A percentile compares a stretch with the other conserved stretches of the same genome.
Evolutionary conservation across 495 filamentous ascomycete species (phyloP).

Genomic region (Trichocladium antarcticum): DNA sequence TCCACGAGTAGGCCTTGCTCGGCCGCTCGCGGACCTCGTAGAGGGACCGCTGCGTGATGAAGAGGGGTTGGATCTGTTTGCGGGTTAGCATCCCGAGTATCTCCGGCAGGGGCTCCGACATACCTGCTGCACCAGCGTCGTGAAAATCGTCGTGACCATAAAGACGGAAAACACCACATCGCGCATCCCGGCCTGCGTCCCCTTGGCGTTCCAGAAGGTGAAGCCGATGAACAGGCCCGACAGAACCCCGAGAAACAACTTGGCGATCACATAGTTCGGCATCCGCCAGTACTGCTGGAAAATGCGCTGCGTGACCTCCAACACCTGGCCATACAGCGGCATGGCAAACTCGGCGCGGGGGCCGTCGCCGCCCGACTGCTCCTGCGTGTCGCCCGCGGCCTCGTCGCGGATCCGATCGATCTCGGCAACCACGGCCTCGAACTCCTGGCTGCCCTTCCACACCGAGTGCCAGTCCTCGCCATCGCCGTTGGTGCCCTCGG

Average conservation of each 20-base stretch:
- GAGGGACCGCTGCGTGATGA: conserved; percentile 51
- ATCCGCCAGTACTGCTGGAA: conserved; percentile 72
- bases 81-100: background rate
- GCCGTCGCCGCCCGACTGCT: background rate
- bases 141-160: conserved; percentile 56
- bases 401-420: conserved; percentile 33
- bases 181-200: conserved; percentile 51
- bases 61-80: conserved; percentile 52
- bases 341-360: conserved; percentile 22
- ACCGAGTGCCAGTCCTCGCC: conserved; percentile 67
- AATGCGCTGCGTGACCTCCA: conserved; percentile 42
- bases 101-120: background rate
- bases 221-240: conserved; percentile 60
- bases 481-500: conserved; percentile 40
- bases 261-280: conserved; percentile 60
- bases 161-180: conserved; percentile 59
- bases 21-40: conserved; percentile 61
- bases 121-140: conserved; percentile 49
- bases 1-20: conserved; percentile 62
- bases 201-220: conserved; percentile 55
- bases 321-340: conserved; percentile 32
- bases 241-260: conserved; percentile 31
- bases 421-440: conserved; percentile 47
- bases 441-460: conserved; percentile 61
- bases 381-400: background rate